Evolutionary conservation across 106 monocot species (phyloP).

Genomic region (Vanilla planifolia): DNA sequence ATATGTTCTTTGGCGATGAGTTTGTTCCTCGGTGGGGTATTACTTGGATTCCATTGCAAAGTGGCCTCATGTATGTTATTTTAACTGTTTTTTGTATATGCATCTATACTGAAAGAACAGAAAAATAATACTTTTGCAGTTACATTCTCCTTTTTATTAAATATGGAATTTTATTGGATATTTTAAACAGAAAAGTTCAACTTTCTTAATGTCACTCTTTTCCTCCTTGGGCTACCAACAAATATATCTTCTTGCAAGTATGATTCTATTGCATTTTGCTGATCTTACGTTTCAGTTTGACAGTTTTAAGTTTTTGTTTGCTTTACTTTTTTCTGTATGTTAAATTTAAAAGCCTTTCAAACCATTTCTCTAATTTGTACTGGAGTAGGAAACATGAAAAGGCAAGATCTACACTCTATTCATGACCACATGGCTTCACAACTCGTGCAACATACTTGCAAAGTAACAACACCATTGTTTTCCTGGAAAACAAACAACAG

Average conservation of each 20-base stretch:
- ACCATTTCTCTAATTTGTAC: too few relatives aligned
- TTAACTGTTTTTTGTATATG: neutral
- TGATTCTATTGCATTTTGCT: too few relatives aligned
- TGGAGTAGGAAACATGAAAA: too few relatives aligned
- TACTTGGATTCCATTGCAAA: conserved; percentile 56
- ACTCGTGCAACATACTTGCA: too few relatives aligned
- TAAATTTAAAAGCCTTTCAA: too few relatives aligned
- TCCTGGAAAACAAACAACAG: too few relatives aligned
- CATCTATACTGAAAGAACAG: neutral
- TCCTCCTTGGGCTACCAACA: neutral
- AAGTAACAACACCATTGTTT: too few relatives aligned
- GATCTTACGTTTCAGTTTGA: too few relatives aligned
- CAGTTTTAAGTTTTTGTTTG: too few relatives aligned
- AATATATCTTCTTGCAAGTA: neutral
- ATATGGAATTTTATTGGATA: neutral
- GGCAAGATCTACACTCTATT: too few relatives aligned
- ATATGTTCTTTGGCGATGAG: conserved; percentile 84
- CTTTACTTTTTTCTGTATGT: too few relatives aligned
- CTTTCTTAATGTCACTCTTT: neutral
- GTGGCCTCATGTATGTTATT: conserved; percentile 39
- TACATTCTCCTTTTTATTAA: neutral
- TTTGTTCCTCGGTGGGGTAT: conserved; percentile 80
- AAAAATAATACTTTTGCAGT: neutral
- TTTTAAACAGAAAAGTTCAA: neutral
- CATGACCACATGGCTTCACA: too few relatives aligned